These are phyloP conservation scores for Venturia nashicola DNA, from an alignment of 2,329 filamentous ascomycete species.

Conservation along the genomic window DNA sequence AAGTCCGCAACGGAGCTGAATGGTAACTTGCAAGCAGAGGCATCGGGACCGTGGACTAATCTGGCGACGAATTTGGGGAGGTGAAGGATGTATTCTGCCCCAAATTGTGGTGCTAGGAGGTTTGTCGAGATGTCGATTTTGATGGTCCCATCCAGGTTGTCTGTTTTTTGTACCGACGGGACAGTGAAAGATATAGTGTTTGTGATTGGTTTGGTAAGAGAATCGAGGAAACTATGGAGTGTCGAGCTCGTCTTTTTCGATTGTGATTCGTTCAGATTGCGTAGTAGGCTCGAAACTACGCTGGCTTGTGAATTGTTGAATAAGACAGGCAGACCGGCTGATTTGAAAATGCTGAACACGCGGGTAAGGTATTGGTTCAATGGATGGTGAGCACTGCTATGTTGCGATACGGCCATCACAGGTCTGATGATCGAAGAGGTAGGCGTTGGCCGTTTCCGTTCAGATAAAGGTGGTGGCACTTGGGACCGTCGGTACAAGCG, in stretches of 20 bases:
- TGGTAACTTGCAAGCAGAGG: background rate
- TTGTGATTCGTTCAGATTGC: background rate
- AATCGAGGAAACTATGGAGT: background rate
- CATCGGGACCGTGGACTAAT: conserved; percentile 9
- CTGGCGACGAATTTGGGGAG: conserved; percentile 1
- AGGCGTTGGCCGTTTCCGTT: conserved; percentile 35
- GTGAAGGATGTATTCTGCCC: conserved; percentile 7
- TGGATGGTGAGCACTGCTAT: conserved; percentile 26
- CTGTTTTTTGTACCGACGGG: background rate
- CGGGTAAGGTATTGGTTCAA: conserved; percentile 23
- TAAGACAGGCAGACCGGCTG: conserved; percentile 1
- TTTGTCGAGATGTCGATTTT: background rate
- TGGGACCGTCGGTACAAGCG: conserved; percentile 59
- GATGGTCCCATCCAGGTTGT: background rate
- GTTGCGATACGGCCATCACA: conserved; percentile 41
- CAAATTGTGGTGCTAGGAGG: conserved; percentile 2
- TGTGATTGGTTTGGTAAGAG: background rate
- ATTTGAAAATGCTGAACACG: background rate
- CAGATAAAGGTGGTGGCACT: conserved; percentile 44
- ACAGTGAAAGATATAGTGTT: background rate
- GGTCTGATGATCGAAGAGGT: conserved; percentile 48
- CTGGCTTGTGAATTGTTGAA: background rate
- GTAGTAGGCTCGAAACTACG: conserved; percentile 1
- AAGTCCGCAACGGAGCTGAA: conserved; percentile 19
- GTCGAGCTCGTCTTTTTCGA: background rate